A percentile compares a stretch with the other conserved stretches of the same genome.
These are phyloP conservation scores for Bipolaris bicolor DNA, from an alignment of 2,329 filamentous ascomycete species.

Conservation along the genomic window DNA sequence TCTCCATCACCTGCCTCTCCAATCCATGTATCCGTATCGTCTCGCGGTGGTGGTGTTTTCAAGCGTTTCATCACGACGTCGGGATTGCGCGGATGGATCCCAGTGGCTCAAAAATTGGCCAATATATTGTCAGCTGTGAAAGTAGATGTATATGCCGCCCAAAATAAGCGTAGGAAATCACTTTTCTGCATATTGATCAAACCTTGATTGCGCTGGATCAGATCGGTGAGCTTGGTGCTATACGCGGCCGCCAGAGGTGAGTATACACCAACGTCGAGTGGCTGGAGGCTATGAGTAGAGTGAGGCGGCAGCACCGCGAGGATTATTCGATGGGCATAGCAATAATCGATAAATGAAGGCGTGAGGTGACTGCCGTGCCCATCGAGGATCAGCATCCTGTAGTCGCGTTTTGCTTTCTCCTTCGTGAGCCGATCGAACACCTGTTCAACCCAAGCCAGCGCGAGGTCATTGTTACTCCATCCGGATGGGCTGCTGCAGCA, in stretches of 20 bases:
- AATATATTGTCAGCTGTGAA: neutral
- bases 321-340: conserved; percentile 18
- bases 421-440: conserved; percentile 20
- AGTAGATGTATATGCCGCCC: neutral
- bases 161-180: neutral
- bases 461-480: conserved; percentile 6
- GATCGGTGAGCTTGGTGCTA: neutral
- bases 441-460: no score
- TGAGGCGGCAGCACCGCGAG: neutral
- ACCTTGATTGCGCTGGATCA: neutral
- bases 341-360: conserved; percentile 20
- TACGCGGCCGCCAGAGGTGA: neutral
- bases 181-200: neutral
- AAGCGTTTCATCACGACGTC: neutral
- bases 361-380: conserved; percentile 21
- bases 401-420: neutral
- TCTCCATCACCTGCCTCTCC: neutral
- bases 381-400: conserved; percentile 9
- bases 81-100: neutral
- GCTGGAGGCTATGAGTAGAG: neutral
- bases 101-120: neutral
- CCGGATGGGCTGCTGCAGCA: conserved; percentile 3
- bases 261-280: neutral
- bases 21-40: neutral
- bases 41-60: neutral